These are phyloP conservation scores for Boletus tylopilopsis DNA, from an alignment of 768 basidiomycete species.

Conservation along the genomic window DNA sequence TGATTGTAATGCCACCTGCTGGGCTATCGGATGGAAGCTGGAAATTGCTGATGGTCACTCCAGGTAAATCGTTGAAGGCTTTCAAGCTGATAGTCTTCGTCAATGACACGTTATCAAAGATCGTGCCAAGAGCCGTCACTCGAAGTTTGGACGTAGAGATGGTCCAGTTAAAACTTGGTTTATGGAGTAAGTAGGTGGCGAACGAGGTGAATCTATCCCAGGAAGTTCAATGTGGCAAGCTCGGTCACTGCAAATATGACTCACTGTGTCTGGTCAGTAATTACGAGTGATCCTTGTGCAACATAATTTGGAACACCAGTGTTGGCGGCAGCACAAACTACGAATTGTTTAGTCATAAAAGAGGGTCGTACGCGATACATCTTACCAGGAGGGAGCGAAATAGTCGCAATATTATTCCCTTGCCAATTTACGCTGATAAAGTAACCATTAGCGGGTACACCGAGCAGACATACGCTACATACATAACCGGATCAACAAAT, in stretches of 20 bases:
- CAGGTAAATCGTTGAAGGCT: slow-evolving; percentile 68
- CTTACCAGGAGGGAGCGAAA: slow-evolving; percentile 57
- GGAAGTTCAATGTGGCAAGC: neutral
- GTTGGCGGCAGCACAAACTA: slow-evolving; percentile 68
- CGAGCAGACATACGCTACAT: slow-evolving; percentile 18
- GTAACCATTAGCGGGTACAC: neutral
- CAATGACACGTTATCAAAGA: slow-evolving; percentile 62
- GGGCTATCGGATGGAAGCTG: slow-evolving; percentile 64
- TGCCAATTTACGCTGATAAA: slow-evolving; percentile 60
- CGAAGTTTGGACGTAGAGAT: slow-evolving; percentile 64
- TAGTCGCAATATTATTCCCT: slow-evolving; percentile 58
- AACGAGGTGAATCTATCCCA: slow-evolving; percentile 55
- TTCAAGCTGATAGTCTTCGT: slow-evolving; percentile 60
- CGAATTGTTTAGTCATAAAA: neutral
- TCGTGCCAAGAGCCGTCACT: slow-evolving; percentile 61
- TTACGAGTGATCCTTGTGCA: slow-evolving; percentile 49
- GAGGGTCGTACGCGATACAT: neutral
- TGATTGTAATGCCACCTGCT: slow-evolving; percentile 66
- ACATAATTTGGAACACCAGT: slow-evolving; percentile 61
- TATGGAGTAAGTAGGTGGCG: slow-evolving; percentile 62
- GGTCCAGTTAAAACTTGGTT: slow-evolving; percentile 62
- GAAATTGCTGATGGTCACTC: slow-evolving; percentile 70
- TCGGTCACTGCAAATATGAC: slow-evolving; percentile 16
- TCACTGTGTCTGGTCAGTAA: slow-evolving; percentile 49
- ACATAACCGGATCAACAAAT: slow-evolving; percentile 62